Percentiles rank a stretch among this genome's conserved stretches.
Conservation (phyloP, 495 filamentous ascomycete genomes). For the Recurvomyces mirabilis region DNA sequence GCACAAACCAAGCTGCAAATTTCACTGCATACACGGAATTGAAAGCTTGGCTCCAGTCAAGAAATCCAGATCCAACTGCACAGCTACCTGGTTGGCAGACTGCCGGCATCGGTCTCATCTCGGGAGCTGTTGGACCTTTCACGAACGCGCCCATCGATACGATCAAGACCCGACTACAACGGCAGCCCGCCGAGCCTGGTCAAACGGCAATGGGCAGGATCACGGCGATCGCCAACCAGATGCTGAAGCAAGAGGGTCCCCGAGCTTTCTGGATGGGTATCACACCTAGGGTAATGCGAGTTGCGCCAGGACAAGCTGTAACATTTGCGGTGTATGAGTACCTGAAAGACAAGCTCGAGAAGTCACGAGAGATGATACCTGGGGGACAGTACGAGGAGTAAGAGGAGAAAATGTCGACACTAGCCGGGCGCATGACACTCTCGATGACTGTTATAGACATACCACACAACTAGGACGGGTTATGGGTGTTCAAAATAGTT, state of each 20-base stretch:
- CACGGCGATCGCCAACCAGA: conserved; percentile 64
- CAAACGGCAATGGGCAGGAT: conserved; percentile 71
- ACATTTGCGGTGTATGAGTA: conserved; percentile 97
- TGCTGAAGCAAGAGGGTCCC: conserved; percentile 93
- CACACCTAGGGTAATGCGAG: conserved; percentile 92
- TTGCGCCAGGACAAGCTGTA: conserved; percentile 93
- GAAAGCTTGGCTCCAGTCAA: conserved; percentile 60
- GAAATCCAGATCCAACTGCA: conserved; percentile 42
- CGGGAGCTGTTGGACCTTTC: conserved; percentile 87
- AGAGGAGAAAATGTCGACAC: too few species aligned
- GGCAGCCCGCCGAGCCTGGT: conserved; percentile 70
- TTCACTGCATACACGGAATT: conserved; percentile 97
- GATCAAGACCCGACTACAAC: conserved; percentile 95
- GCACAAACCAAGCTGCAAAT: conserved; percentile 93
- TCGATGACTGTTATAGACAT: too few species aligned
- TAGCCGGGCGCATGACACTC: too few species aligned
- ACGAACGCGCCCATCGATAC: conserved; percentile 98
- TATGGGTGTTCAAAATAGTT: too few species aligned
- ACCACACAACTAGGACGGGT: too few species aligned
- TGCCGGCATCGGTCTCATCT: conserved; percentile 77
- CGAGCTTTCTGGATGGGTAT: conserved; percentile 98
- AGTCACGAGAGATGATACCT: conserved; percentile 51
- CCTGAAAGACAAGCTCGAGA: conserved; percentile 73
- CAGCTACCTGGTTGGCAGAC: conserved; percentile 83
- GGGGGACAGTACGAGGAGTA: conserved; percentile 70